Conservation (phyloP, 345 rosid genomes). For the Hypericum perforatum region DNA sequence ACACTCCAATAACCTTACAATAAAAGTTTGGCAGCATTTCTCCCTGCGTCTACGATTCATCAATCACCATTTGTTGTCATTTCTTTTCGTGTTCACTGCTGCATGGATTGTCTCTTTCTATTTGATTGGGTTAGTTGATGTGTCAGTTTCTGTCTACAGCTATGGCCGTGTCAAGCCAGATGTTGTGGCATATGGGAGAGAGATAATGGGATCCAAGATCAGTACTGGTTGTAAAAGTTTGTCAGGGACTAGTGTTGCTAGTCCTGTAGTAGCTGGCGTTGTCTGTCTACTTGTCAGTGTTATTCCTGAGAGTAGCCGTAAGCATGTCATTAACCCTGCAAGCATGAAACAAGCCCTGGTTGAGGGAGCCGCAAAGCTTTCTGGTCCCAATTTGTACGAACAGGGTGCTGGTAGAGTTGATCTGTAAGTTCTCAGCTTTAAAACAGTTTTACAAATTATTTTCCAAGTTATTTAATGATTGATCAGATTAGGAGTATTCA, state of each 20-base stretch:
- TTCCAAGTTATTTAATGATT: no score
- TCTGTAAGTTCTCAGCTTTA: conserved; percentile 48
- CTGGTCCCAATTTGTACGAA: conserved; percentile 93
- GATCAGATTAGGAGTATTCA: neutral
- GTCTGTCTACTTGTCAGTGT: conserved; percentile 91
- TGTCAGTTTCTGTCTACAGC: conserved; percentile 20
- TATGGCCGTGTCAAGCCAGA: conserved; percentile 96
- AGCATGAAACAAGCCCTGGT: conserved; percentile 99
- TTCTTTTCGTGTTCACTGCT: neutral
- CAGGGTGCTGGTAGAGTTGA: conserved; percentile 98
- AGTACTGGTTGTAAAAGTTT: conserved; percentile 95
- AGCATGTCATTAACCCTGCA: conserved; percentile 76
- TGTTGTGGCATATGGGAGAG: conserved; percentile 93
- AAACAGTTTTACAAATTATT: no score
- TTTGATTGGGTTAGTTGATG: conserved; percentile 6
- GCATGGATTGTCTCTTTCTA: neutral
- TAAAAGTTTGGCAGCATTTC: no score
- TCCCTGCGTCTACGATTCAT: no score
- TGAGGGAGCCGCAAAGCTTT: conserved; percentile 96
- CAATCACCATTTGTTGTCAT: neutral
- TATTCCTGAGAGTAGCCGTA: conserved; percentile 61
- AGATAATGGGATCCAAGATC: conserved; percentile 93
- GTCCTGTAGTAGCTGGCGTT: conserved; percentile 99
- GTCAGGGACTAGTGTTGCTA: conserved; percentile 97
- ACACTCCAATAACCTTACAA: no score